These are phyloP conservation scores for Hygrophorus russula DNA, from an alignment of 768 basidiomycete species.

Conservation along the genomic window DNA sequence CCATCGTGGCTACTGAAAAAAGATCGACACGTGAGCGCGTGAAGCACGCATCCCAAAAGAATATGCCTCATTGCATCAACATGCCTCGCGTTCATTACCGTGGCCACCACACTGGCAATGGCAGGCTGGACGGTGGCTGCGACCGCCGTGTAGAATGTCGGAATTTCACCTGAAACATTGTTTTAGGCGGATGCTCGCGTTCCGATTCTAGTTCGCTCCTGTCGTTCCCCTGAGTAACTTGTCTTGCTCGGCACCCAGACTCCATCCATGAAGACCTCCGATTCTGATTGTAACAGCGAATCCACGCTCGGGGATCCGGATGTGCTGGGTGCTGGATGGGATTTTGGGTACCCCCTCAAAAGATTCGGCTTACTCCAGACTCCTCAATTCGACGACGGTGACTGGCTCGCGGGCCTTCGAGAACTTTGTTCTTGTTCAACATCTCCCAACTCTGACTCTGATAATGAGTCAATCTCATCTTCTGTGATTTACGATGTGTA, in stretches of 20 bases:
- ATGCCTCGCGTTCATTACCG: background rate
- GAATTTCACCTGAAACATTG: too few relatives aligned
- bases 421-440: background rate
- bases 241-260: background rate
- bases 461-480: constrained; percentile 16
- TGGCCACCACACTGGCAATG: too few relatives aligned
- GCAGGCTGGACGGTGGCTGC: too few relatives aligned
- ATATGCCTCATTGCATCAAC: too few relatives aligned
- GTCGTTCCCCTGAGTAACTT: too few relatives aligned
- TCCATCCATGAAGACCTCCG: background rate
- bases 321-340: background rate
- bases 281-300: constrained; percentile 7
- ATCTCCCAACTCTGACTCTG: constrained; percentile 13
- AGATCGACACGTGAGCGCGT: too few relatives aligned
- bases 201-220: too few relatives aligned
- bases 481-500: constrained; percentile 21
- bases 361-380: background rate
- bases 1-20: background rate
- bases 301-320: constrained; percentile 7
- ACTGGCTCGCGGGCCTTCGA: background rate
- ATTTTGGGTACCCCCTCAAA: constrained; percentile 8
- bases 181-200: too few relatives aligned
- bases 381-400: constrained; percentile 1
- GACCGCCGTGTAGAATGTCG: too few relatives aligned
- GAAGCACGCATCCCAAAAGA: too few relatives aligned